A percentile compares a stretch with the other conserved stretches of the same genome.
Evolutionary conservation across 2,329 filamentous ascomycete genomes (phyloP).

Genomic region (Botryotinia calthae): DNA sequence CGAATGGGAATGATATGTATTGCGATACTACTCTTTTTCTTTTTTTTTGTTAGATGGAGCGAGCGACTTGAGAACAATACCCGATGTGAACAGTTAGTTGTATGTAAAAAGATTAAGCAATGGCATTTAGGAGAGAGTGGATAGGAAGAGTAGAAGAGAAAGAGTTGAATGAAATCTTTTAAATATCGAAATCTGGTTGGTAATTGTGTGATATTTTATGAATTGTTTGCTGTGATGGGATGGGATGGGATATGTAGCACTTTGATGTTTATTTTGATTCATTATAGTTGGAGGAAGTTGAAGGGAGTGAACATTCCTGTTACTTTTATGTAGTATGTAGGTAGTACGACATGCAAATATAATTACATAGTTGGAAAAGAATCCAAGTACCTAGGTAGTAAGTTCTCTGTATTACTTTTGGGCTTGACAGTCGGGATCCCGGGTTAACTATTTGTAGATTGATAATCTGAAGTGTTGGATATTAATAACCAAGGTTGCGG

Average conservation of each 20-base stretch:
- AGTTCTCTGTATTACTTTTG: too few relatives aligned
- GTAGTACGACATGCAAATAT: too few relatives aligned
- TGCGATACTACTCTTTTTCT: background rate
- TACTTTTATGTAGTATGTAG: background rate
- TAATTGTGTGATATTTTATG: background rate
- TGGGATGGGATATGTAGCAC: background rate
- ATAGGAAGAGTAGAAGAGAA: background rate
- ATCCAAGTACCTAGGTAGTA: background rate
- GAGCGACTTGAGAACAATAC: constrained; percentile 16
- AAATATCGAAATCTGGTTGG: background rate
- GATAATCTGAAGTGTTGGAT: too few relatives aligned
- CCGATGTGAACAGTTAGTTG: constrained; percentile 10
- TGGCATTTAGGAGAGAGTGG: background rate
- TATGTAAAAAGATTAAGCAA: background rate
- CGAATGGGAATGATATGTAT: constrained; percentile 5
- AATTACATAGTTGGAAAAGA: background rate
- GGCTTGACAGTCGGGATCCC: background rate
- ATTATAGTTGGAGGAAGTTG: background rate
- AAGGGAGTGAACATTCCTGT: background rate
- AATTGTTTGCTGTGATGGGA: background rate
- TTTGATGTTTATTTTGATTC: background rate
- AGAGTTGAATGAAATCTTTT: background rate
- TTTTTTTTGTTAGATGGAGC: constrained; percentile 11
- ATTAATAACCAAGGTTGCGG: too few relatives aligned
- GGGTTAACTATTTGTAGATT: background rate